Evolutionary conservation across 345 rosid genomes (phyloP), one percentile per base, ranked within the genome.

Genomic region (Salix suchowensis): DNA sequence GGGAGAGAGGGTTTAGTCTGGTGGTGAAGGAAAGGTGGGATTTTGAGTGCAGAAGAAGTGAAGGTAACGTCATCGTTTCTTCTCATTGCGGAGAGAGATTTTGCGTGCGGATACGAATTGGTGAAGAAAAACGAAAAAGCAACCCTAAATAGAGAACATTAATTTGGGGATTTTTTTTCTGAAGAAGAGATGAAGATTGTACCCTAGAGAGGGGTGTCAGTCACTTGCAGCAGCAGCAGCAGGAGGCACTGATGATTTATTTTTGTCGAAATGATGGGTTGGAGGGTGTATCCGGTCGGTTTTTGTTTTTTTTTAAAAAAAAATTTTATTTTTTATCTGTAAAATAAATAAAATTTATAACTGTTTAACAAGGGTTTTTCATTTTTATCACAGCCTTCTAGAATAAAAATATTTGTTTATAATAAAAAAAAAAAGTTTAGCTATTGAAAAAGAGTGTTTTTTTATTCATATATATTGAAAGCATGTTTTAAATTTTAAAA

Each of bases 1-100:
- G 74, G 82, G 58, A 70, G 37, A 16, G 81, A 66, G 37, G 58
- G 54, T 68, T 28, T 8, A 55, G 13, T 50, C 73, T 37, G 74
- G 75, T 13, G 71, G 65, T n/a, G 21, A 18, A 76, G 71, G 75
- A 42, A 58, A 24, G 84, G 81, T n/a, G 80, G 68, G 79, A 77
- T 61, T 77, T 76, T 86, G 78, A 84, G 52, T 5, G 83, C 34
- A 54, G 86, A 83, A 5, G 89, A 85, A 67, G 82, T 73, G 83
- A 89, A 79, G 37, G 74, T 79, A n/a, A 86, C 86, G 74, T 74
- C 81, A 32, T 73, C 86, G 61, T 84, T 87, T 58, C 21, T 55
- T 21, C 12, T 8, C 61, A 55, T 55, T 21, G 61, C 9, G 61
- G 12, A 46, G 52, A 13, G 52, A 46, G 16, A 13, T 46, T 46